Base-by-base conservation (phyloP, 2,329 filamentous ascomycete genomes). In the Fusarium globosum region DNA sequence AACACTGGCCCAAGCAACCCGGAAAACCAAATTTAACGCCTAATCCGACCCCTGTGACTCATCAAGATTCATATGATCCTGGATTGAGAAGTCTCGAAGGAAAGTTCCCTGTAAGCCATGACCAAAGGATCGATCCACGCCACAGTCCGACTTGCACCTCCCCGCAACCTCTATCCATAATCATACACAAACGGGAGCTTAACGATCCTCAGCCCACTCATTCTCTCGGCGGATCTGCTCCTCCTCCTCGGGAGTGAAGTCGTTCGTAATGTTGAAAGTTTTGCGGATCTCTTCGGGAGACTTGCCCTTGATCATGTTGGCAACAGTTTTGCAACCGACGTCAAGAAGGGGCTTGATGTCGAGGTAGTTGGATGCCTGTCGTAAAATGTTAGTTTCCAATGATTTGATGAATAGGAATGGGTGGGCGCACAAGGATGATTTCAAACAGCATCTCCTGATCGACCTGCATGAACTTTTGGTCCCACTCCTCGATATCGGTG, bases 231-330 rank as follows among this genome's bases (percentile, higher is more conserved):
- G 92, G 74, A 96, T 99, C 88, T 99, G 96, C 81, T 99, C 96
- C 84, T 99, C 96, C 86, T 99, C 96, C 84, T 99, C 96, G 6
- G 96, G 94, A 0, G 96, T 98, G 86, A 99, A 99, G 83, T 99
- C 96, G 79, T 99, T 99, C 80, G 97, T 96, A 80, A 99, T 99
- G 86, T 99, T 99, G 88, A 99, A 99, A 0, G 96, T 99, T 89
- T 98, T 99, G 58, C 96, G 94, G 79, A 99, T 99, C 87, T 99
- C 96, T 83, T 99, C 96, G 7, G 96, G 96, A 0, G 95, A 97
- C 89, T 99, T 99, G 86, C 96, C 96, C 93, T 99, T 99, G 88
- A 99, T 99, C 96, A 99, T 99, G 86, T 99, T 99, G 71, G 96
- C 96, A 21, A 99, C 96, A 0, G 96, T 99, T 90, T 99, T 99